Conservation (phyloP, 2,329 filamentous ascomycete species). For the Aschersonia sp. region DNA sequence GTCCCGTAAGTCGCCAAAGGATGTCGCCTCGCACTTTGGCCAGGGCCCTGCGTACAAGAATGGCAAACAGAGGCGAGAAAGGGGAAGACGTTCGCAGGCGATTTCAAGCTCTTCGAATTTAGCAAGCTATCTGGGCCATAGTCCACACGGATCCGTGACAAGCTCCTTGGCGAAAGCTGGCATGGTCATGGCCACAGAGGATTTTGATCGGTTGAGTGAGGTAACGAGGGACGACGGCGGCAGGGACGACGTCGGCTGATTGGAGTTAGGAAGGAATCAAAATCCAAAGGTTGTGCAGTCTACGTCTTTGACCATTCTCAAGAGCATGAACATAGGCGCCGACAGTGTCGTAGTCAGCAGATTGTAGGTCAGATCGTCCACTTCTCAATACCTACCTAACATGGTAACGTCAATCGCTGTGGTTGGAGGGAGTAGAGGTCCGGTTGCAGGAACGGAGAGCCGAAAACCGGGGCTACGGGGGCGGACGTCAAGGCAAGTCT, state of each 20-base stretch:
- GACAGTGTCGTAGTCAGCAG: neutral
- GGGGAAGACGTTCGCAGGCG: slow-evolving; percentile 14
- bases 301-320: no score
- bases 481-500: neutral
- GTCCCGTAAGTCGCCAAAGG: slow-evolving; percentile 2
- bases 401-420: neutral
- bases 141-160: slow-evolving; percentile 6
- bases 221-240: slow-evolving; percentile 9
- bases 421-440: slow-evolving; percentile 1
- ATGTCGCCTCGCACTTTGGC: neutral
- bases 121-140: slow-evolving; percentile 7
- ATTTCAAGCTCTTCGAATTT: slow-evolving; percentile 10
- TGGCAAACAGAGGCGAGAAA: slow-evolving; percentile 15
- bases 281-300: no score
- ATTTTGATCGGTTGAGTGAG: slow-evolving; percentile 17
- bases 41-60: slow-evolving; percentile 7
- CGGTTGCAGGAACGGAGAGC: neutral
- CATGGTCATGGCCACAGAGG: slow-evolving; percentile 13
- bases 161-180: slow-evolving; percentile 13
- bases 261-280: no score
- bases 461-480: slow-evolving; percentile 1
- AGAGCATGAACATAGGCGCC: neutral
- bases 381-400: slow-evolving; percentile 4
- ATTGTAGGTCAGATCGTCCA: neutral
- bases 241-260: neutral